Evolutionary conservation across 441 rosid species (phyloP), one percentile per base, ranked within the genome.

Genomic region (Populus hybrid): DNA sequence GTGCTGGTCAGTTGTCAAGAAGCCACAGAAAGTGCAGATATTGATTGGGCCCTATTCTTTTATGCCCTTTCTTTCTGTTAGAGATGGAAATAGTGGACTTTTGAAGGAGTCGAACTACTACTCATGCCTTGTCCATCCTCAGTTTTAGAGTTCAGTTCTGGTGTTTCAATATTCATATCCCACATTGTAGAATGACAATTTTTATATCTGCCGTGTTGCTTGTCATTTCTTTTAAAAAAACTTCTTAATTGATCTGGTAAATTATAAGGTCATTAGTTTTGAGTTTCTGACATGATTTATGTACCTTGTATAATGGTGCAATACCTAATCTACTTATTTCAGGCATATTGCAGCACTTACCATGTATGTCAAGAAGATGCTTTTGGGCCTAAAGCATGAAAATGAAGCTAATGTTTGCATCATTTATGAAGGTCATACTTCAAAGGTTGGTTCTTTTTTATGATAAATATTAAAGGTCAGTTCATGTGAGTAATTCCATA

Each of bases 311-410:
- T 7, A 35, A 12, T 0, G 29, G 35, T 7, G 23, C 20, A 69
- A 16, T 9, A 50, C 33, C 21, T 21, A 28, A 53, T 38, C 45
- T 70, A 63, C 20, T 45, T 10, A 2, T 33, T 61, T 76, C 74
- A 95, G 99, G 88, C 99, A 95, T 86, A 91, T 89, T 35, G 69
- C 87, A 74, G 88, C 97, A 61, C 93, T 95, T 78, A 82, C 92
- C 72, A 76, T 72, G 20, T 90, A 89, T 83, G 89, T 88, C 76
- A 90, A 90, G 90, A 91, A 90, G 82, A 80, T 75, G 71, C 95
- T 95, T 78, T 86, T 78, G 84, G 82, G 76, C 74, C 82, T 94
- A 77, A 87, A 80, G 81, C 99, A 95, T 85, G 87, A 79, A 74
- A 91, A 90, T 82, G 97, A 94, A 74, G 79, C 84, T 68, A 73